phyloP scores from a whole-genome alignment of 2,329 filamentous ascomycete species.

The Fusarium tjaetaba region DNA sequence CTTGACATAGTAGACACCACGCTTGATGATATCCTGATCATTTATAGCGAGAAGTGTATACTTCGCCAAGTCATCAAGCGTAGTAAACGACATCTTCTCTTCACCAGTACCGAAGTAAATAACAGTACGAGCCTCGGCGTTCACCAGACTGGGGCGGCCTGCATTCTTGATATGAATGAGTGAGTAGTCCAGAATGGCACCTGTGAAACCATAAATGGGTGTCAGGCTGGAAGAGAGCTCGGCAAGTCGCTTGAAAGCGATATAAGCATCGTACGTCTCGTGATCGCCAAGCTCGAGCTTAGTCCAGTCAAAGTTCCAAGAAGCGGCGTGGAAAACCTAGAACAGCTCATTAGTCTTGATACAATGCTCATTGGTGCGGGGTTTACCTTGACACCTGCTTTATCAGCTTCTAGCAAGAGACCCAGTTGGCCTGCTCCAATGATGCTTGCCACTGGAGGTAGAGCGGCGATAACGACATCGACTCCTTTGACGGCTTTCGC shows the following conservation, averaged over 20 bases:
- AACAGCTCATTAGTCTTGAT: neutral
- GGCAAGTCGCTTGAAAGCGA: constrained; percentile 10
- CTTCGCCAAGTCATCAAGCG: neutral
- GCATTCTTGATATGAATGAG: constrained; percentile 1
- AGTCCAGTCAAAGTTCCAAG: constrained; percentile 14
- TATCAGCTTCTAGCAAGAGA: constrained; percentile 1
- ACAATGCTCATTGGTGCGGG: too few species aligned
- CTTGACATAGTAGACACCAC: neutral
- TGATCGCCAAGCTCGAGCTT: constrained; percentile 2
- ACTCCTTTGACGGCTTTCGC: neutral
- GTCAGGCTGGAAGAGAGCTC: neutral
- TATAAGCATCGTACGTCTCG: constrained; percentile 9
- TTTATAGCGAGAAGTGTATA: neutral
- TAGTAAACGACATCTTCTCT: neutral
- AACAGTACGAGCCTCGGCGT: neutral
- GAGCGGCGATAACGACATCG: neutral
- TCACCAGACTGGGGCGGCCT: neutral
- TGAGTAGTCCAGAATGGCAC: neutral
- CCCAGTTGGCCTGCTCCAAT: neutral
- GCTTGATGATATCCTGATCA: neutral
- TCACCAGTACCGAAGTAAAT: neutral
- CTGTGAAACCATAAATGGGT: neutral
- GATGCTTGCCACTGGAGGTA: neutral
- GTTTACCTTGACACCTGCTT: constrained; percentile 5
- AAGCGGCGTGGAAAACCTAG: constrained; percentile 3